These are phyloP conservation scores for Syzygium malaccense DNA, from an alignment of 441 rosid genomes.

Conservation along the genomic window DNA sequence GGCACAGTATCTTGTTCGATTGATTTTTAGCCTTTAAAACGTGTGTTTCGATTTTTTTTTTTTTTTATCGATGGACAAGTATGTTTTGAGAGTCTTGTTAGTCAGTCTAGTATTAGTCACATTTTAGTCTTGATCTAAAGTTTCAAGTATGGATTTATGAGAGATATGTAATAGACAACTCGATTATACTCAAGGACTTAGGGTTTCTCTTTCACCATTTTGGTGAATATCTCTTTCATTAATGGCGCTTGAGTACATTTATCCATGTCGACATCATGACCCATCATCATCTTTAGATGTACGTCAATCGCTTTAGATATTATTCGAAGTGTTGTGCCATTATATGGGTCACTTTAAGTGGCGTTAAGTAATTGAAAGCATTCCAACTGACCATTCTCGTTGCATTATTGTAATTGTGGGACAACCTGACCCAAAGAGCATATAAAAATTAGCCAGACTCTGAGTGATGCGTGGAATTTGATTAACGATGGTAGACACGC, in stretches of 20 bases:
- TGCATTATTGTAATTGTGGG: not conserved
- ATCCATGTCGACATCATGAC: not conserved
- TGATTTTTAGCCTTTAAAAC: not conserved
- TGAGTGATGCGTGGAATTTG: not conserved
- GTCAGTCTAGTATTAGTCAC: not conserved
- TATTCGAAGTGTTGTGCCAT: not conserved
- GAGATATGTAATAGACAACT: not conserved
- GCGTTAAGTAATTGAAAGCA: not conserved
- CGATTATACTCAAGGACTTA: not conserved
- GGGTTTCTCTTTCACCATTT: not conserved
- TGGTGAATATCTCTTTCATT: not conserved
- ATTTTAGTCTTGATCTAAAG: not conserved
- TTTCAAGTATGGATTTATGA: not conserved
- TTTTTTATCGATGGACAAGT: not conserved
- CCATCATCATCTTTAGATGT: not conserved
- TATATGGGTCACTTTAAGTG: not conserved
- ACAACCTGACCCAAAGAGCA: not conserved
- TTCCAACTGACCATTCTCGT: not conserved
- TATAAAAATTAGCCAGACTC: not conserved
- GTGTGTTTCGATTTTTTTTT: not conserved
- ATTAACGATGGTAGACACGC: fast-evolving
- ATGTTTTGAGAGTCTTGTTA: not conserved
- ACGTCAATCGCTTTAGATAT: not conserved
- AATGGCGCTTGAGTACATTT: not conserved
- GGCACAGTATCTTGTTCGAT: not conserved